Conservation (phyloP, 345 rosid genomes). For the Hirschfeldia incana region DNA sequence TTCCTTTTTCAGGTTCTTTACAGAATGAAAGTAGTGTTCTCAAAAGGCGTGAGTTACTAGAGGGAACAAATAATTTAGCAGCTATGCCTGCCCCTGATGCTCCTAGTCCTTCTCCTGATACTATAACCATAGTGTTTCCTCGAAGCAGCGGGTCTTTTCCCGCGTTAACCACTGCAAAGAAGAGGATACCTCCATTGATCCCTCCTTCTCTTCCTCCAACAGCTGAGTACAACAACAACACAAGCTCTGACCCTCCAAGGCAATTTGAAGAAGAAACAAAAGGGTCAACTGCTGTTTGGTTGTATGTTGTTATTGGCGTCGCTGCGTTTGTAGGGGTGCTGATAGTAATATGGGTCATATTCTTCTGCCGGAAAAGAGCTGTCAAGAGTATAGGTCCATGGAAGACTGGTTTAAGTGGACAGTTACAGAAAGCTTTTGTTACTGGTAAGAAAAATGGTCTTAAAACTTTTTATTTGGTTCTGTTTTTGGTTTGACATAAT, state of each 20-base stretch:
- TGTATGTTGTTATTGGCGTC: conserved; percentile 49
- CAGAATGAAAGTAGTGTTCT: conserved; percentile 41
- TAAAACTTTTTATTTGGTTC: neutral
- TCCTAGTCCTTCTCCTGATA: conserved; percentile 38
- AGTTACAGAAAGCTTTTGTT: conserved; percentile 87
- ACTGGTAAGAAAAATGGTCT: conserved; percentile 52
- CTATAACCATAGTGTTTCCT: conserved; percentile 50
- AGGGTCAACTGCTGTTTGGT: conserved; percentile 46
- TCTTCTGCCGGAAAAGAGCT: conserved; percentile 54
- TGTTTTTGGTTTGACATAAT: conserved; percentile 3
- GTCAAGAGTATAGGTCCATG: conserved; percentile 74
- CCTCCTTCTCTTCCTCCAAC: conserved; percentile 30
- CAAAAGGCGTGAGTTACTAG: conserved; percentile 65
- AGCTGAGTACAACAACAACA: conserved; percentile 13
- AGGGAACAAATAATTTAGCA: conserved; percentile 61
- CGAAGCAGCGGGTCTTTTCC: conserved; percentile 87
- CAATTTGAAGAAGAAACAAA: conserved; percentile 30
- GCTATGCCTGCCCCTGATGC: conserved; percentile 49
- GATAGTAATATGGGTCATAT: conserved; percentile 36
- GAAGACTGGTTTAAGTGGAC: conserved; percentile 95
- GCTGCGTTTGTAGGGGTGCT: conserved; percentile 41
- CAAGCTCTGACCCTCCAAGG: conserved; percentile 13
- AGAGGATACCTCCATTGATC: conserved; percentile 31
- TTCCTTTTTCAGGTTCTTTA: conserved; percentile 8
- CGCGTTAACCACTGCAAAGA: conserved; percentile 59